Conservation (phyloP, 257 asterid species). For the Scutellaria minor region DNA sequence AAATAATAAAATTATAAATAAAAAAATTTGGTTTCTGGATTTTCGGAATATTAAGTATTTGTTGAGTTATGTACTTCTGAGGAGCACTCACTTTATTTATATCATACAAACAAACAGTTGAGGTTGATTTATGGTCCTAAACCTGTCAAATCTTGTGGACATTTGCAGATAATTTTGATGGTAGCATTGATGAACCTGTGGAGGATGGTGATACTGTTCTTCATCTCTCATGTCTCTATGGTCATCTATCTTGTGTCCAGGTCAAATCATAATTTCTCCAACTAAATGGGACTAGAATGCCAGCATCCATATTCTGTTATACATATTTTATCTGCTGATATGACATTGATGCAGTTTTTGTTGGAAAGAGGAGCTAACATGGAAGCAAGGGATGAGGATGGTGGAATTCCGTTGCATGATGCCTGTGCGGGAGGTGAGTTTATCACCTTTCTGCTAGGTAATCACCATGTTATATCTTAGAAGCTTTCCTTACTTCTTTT, state of each 20-base stretch:
- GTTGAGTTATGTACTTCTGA: not conserved
- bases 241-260: constrained; percentile 85
- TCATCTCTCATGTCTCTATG: constrained; percentile 87
- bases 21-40: not conserved
- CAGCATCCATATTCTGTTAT: not conserved
- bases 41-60: constrained; percentile 41
- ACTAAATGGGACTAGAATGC: constrained; percentile 3
- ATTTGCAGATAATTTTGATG: constrained; percentile 63
- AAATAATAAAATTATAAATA: not conserved
- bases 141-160: constrained; percentile 23
- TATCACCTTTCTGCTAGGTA: not conserved
- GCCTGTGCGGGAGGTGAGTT: constrained; percentile 92
- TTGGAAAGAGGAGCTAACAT: constrained; percentile 83
- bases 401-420: constrained; percentile 92
- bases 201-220: constrained; percentile 98
- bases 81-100: not conserved
- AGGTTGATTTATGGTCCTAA: constrained; percentile 24
- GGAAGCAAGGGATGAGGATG: constrained; percentile 86
- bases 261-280: constrained; percentile 39
- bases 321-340: not conserved
- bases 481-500: constrained; percentile 6
- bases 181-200: constrained; percentile 75
- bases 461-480: not conserved
- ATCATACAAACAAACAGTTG: not conserved
- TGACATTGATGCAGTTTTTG: constrained; percentile 55